phyloP scores from a whole-genome alignment of 108 stramenopile species.

The Bacterosira constricta region DNA sequence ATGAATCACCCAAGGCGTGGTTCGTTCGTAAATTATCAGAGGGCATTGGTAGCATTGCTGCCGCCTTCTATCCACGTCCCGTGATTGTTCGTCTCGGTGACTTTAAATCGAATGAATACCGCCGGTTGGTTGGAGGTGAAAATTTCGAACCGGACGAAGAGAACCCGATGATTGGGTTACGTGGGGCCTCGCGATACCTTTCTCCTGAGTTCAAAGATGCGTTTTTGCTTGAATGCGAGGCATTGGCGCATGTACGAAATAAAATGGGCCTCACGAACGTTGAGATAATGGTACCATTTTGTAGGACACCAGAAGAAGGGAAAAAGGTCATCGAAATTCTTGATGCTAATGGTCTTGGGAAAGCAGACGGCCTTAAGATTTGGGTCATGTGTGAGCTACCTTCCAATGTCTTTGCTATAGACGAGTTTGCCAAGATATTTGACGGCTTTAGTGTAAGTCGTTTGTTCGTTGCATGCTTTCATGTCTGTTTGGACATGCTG shows the following conservation, averaged over 20 bases:
- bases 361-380: conserved; percentile 44
- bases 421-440: conserved; percentile 49
- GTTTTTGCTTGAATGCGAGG: conserved; percentile 51
- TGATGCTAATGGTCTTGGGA: conserved; percentile 38
- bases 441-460: conserved; percentile 50
- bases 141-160: conserved; percentile 57
- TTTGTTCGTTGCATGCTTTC: too few species aligned
- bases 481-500: too few species aligned
- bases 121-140: conserved; percentile 45
- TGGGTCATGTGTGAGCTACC: conserved; percentile 60
- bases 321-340: conserved; percentile 40
- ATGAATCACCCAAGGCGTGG: conserved; percentile 44
- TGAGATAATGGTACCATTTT: conserved; percentile 55
- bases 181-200: conserved; percentile 48
- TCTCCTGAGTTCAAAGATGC: conserved; percentile 45
- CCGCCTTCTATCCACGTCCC: conserved; percentile 50
- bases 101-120: conserved; percentile 57
- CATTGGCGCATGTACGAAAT: conserved; percentile 40
- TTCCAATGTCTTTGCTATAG: conserved; percentile 46
- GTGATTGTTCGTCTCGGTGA: conserved; percentile 53
- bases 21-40: conserved; percentile 37
- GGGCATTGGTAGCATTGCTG: conserved; percentile 51
- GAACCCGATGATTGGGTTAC: conserved; percentile 55
- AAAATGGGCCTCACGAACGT: conserved; percentile 56
- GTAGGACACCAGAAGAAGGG: conserved; percentile 42